Evolutionary conservation across 1,284 basidiomycete species (phyloP).

Genomic region (Paramarasmius palmivorus): DNA sequence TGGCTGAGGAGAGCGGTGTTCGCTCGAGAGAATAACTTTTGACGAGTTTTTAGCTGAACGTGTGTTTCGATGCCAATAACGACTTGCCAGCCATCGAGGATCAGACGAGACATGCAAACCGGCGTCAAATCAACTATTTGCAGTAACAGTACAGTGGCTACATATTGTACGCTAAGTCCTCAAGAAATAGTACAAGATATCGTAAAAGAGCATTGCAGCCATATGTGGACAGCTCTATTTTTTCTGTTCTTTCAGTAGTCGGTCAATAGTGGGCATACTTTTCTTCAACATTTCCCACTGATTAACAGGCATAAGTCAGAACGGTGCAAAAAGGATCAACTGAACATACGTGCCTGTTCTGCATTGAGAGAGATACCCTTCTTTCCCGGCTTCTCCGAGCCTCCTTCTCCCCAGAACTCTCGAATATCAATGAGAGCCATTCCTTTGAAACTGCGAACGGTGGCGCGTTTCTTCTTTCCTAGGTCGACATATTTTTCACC

Average conservation of each 20-base stretch:
- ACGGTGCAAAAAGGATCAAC: conserved; percentile 1
- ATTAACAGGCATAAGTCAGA: not conserved
- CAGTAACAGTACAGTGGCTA: no score
- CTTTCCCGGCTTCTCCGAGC: conserved; percentile 76
- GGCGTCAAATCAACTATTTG: no score
- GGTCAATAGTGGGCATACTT: conserved; percentile 46
- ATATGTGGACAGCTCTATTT: conserved; percentile 31
- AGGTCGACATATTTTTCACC: conserved; percentile 68
- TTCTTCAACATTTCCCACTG: conserved; percentile 65
- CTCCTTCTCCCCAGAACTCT: conserved; percentile 69
- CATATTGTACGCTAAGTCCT: no score
- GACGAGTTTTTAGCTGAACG: conserved; percentile 85
- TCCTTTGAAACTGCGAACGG: conserved; percentile 74
- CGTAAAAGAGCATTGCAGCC: no score
- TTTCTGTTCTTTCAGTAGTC: conserved; percentile 46
- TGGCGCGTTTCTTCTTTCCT: conserved; percentile 70
- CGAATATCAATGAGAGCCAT: conserved; percentile 69
- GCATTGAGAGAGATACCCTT: conserved; percentile 75
- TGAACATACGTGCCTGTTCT: conserved; percentile 66
- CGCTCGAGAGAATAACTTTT: conserved; percentile 90
- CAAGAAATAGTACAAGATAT: not conserved
- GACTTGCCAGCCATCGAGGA: conserved; percentile 68
- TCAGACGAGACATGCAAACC: conserved; percentile 17
- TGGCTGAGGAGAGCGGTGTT: conserved; percentile 22
- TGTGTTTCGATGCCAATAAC: conserved; percentile 96